Percentiles rank a stretch among this genome's conserved stretches.
Conservation (phyloP, 2,329 filamentous ascomycete genomes). For the Endoconidiophora laricicola region DNA sequence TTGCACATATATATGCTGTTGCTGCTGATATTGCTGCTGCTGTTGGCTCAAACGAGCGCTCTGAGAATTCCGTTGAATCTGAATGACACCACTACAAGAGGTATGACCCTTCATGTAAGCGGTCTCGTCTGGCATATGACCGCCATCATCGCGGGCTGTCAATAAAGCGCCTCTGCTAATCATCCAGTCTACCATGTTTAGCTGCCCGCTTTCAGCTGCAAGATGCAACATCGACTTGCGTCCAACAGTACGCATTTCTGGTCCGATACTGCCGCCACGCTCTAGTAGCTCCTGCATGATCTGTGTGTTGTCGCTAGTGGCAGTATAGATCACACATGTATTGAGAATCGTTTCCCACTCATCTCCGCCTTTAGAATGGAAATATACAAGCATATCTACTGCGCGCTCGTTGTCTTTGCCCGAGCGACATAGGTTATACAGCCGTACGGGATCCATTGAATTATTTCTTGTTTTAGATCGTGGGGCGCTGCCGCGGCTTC, state of each 20-base stretch:
- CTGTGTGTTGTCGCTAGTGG: slow-evolving; percentile 6
- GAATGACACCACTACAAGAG: slow-evolving; percentile 3
- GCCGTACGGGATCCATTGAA: not conserved
- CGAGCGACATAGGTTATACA: slow-evolving; percentile 12
- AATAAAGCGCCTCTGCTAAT: slow-evolving; percentile 2
- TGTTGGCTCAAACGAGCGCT: not conserved
- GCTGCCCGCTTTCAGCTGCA: not conserved
- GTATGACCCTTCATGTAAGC: not conserved
- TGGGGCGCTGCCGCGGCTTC: slow-evolving; percentile 5
- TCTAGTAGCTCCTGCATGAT: slow-evolving; percentile 7
- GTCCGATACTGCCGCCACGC: not conserved
- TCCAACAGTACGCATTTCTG: not conserved
- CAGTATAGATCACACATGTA: slow-evolving; percentile 5
- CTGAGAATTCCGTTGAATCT: not conserved
- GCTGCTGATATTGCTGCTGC: not conserved
- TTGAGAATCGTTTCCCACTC: not conserved
- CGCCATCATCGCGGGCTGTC: not conserved
- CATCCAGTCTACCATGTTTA: slow-evolving; percentile 7
- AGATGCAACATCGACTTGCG: slow-evolving; percentile 9
- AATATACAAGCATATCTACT: slow-evolving; percentile 7
- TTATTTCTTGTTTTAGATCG: slow-evolving; percentile 1
- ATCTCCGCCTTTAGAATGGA: not conserved
- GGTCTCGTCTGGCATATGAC: slow-evolving; percentile 2
- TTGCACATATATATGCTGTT: not conserved
- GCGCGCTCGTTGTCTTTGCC: slow-evolving; percentile 13